Evolutionary conservation across 2,329 filamentous ascomycete species (phyloP).

Genomic region (Diaporthe sp.): DNA sequence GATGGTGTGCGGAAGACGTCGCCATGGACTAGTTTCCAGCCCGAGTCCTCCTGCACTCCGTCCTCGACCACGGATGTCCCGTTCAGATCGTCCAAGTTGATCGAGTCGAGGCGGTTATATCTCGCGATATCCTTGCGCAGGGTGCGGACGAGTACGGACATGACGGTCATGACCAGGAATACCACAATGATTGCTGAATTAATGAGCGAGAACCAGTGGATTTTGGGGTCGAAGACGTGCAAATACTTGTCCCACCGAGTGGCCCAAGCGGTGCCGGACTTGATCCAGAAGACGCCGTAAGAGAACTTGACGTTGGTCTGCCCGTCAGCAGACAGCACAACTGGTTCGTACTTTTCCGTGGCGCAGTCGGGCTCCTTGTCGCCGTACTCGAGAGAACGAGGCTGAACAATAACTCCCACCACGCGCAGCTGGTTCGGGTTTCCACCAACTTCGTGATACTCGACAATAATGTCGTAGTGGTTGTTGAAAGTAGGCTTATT

Average conservation of each 20-base stretch:
- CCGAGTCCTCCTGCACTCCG: slow-evolving; percentile 96
- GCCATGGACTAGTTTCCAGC: slow-evolving; percentile 98
- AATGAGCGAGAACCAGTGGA: slow-evolving; percentile 98
- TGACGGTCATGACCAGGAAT: slow-evolving; percentile 90
- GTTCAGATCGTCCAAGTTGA: slow-evolving; percentile 89
- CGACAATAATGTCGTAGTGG: slow-evolving; percentile 93
- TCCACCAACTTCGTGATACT: slow-evolving; percentile 86
- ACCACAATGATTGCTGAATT: slow-evolving; percentile 96
- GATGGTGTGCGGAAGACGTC: slow-evolving; percentile 94
- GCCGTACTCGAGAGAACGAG: slow-evolving; percentile 77
- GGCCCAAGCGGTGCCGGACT: slow-evolving; percentile 89
- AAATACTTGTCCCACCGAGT: slow-evolving; percentile 99
- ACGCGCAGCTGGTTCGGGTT: slow-evolving; percentile 82
- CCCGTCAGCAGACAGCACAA: slow-evolving; percentile 73
- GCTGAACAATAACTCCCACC: slow-evolving; percentile 91
- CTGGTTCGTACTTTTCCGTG: slow-evolving; percentile 60
- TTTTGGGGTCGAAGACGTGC: slow-evolving; percentile 96
- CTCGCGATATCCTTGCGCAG: slow-evolving; percentile 95
- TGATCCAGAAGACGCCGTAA: slow-evolving; percentile 92
- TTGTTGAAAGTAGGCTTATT: slow-evolving; percentile 82
- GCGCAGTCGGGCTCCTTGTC: slow-evolving; percentile 74
- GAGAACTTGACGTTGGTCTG: slow-evolving; percentile 83
- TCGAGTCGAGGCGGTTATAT: slow-evolving; percentile 94
- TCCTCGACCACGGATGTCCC: slow-evolving; percentile 86
- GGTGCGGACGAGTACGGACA: slow-evolving; percentile 90